Base-by-base conservation (phyloP, 306 rosid genomes). In the Hippophae gyantsensis region DNA sequence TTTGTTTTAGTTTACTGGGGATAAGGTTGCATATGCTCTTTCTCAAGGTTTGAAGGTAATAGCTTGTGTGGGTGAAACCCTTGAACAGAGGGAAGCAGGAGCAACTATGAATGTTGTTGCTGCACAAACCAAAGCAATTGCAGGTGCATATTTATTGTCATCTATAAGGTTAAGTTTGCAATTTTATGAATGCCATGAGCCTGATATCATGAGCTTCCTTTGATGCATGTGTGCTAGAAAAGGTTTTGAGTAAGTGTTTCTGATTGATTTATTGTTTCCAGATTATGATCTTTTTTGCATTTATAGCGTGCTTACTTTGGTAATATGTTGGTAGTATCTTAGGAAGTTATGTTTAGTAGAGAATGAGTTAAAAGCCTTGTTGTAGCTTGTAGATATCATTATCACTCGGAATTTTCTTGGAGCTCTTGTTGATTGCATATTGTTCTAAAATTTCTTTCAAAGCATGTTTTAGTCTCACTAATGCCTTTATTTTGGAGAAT, bases 31-130 rank as follows among this genome's bases (percentile, higher is more conserved):
- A 38, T 87, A 87, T 70, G 95, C 95, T 51, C 92, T 87, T 62
- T 63, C 82, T 52, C 81, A 69, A 70, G 89, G 89, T 54, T 63
- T 82, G 85, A 87, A 87, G 85, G 95, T 87, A 66, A 87, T 87
- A 45, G 95, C 95, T 27, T 87, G 92, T 72, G 81, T 87, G 8
- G 95, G 95, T 40, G 95, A 87, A 82, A 87, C 95, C 66, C 95
- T 87, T 62, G 89, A 87, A 46, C 86, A 87, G 77, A 86, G 92
- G 49, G 89, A 87, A 80, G 75, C 95, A 52, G 86, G 89, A 60
- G 57, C 76, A 10, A 87, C 95, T 8, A 1, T 64, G 58, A 49
- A 78, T 40, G 85, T 87, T 74, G 92, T 87, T 54, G 70, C 95
- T 48, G 86, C 87, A 52, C 95, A 87, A 84, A 87, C 95, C 58